Evolutionary conservation across 2,329 filamentous ascomycete genomes (phyloP).

Genomic region (Alternaria conjuncta): DNA sequence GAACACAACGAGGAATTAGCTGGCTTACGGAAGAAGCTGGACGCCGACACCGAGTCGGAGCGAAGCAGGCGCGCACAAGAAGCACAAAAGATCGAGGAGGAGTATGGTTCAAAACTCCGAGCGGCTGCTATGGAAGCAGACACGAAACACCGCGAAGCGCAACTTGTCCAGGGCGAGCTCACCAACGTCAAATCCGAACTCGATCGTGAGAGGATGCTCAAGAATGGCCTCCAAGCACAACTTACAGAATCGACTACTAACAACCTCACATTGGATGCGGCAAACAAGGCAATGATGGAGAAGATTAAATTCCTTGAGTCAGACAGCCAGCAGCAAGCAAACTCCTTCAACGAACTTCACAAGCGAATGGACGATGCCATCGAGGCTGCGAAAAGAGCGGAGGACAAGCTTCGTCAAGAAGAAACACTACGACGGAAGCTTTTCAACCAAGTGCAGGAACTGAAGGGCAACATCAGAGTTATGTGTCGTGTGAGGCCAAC

Average conservation of each 20-base stretch:
- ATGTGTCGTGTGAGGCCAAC: slow-evolving; percentile 94
- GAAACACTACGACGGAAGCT: slow-evolving; percentile 89
- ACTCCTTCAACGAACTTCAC: slow-evolving; percentile 83
- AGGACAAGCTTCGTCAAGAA: slow-evolving; percentile 85
- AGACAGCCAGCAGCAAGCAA: slow-evolving; percentile 85
- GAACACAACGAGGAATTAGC: slow-evolving; percentile 73
- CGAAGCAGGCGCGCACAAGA: slow-evolving; percentile 65
- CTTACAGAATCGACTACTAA: slow-evolving; percentile 50
- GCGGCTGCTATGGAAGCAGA: slow-evolving; percentile 65
- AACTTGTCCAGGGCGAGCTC: slow-evolving; percentile 57
- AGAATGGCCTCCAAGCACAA: slow-evolving; percentile 63
- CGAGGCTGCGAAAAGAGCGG: slow-evolving; percentile 70
- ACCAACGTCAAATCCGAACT: slow-evolving; percentile 54
- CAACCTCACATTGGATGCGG: slow-evolving; percentile 69
- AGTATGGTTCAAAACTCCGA: slow-evolving; percentile 62
- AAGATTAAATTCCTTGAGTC: slow-evolving; percentile 91
- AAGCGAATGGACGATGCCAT: slow-evolving; percentile 79
- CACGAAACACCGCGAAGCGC: slow-evolving; percentile 62
- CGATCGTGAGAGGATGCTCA: slow-evolving; percentile 67
- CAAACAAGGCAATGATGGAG: slow-evolving; percentile 76
- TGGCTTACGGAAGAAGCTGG: slow-evolving; percentile 67
- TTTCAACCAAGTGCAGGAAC: slow-evolving; percentile 96
- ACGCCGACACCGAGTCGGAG: slow-evolving; percentile 72
- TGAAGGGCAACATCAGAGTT: slow-evolving; percentile 97
- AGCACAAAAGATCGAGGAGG: slow-evolving; percentile 67